phyloP scores from a whole-genome alignment of 768 basidiomycete genomes.

The Pisolithus orientalis region DNA sequence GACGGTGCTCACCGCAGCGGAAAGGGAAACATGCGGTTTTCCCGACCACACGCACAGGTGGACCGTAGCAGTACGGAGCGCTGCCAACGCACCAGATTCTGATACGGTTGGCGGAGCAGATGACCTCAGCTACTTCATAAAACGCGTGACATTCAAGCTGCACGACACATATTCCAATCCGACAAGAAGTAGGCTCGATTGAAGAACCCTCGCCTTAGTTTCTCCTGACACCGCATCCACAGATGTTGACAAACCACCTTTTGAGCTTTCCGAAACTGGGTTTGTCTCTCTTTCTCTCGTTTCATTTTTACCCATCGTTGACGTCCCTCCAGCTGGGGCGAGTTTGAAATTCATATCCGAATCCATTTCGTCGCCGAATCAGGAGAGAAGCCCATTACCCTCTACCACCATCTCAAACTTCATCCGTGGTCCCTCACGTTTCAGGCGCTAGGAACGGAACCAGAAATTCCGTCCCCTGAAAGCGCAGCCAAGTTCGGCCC shows the following conservation, averaged over 20 bases:
- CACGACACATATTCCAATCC: constrained; percentile 96
- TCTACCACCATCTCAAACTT: constrained; percentile 93
- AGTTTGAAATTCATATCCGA: constrained; percentile 93
- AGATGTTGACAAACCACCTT: constrained; percentile 93
- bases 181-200: constrained; percentile 60
- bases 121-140: constrained; percentile 87
- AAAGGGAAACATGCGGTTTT: constrained; percentile 48
- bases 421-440: constrained; percentile 72
- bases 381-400: constrained; percentile 80
- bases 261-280: constrained; percentile 96
- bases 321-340: constrained; percentile 71
- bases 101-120: constrained; percentile 86
- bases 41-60: constrained; percentile 91
- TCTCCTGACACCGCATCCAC: not conserved
- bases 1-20: constrained; percentile 64
- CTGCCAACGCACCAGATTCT: constrained; percentile 64
- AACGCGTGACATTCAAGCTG: constrained; percentile 93
- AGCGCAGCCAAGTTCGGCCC: constrained; percentile 63
- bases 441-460: constrained; percentile 33
- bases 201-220: not conserved
- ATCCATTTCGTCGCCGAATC: constrained; percentile 87
- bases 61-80: constrained; percentile 93
- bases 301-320: not conserved
- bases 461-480: constrained; percentile 63
- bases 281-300: constrained; percentile 21